Evolutionary conservation across 2,329 filamentous ascomycete genomes (phyloP).

Genomic region (Pseudogymnoascus sp.): DNA sequence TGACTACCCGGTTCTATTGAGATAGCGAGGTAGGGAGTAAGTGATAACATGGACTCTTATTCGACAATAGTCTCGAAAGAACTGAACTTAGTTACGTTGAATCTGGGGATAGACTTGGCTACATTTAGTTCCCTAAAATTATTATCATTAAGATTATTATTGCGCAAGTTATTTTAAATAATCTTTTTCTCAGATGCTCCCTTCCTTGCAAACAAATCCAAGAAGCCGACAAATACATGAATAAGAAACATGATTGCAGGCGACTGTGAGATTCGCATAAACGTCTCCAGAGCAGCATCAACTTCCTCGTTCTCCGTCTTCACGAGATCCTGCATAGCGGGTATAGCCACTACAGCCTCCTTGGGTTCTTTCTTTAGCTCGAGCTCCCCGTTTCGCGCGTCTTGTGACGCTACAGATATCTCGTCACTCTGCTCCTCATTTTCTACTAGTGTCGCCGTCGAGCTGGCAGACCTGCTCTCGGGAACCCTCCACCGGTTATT

Average conservation of each 20-base stretch:
- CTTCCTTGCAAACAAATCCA: not conserved
- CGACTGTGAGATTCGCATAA: not conserved
- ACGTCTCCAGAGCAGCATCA: not conserved
- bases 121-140: too few species aligned
- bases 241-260: not conserved
- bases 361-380: not conserved
- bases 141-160: too few species aligned
- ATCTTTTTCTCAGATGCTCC: not conserved
- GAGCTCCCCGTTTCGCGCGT: not conserved
- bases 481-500: not conserved
- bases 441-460: not conserved
- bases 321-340: not conserved
- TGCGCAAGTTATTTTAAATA: not conserved
- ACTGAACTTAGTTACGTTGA: too few species aligned
- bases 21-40: too few species aligned
- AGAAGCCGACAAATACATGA: not conserved
- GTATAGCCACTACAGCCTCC: not conserved
- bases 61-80: too few species aligned
- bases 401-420: not conserved
- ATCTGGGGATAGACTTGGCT: too few species aligned
- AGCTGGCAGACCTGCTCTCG: not conserved
- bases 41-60: too few species aligned
- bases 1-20: not conserved
- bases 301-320: not conserved
- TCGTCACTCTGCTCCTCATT: not conserved